Evolutionary conservation across 2,329 filamentous ascomycete species (phyloP).

Genomic region (Trichoderma sp.): DNA sequence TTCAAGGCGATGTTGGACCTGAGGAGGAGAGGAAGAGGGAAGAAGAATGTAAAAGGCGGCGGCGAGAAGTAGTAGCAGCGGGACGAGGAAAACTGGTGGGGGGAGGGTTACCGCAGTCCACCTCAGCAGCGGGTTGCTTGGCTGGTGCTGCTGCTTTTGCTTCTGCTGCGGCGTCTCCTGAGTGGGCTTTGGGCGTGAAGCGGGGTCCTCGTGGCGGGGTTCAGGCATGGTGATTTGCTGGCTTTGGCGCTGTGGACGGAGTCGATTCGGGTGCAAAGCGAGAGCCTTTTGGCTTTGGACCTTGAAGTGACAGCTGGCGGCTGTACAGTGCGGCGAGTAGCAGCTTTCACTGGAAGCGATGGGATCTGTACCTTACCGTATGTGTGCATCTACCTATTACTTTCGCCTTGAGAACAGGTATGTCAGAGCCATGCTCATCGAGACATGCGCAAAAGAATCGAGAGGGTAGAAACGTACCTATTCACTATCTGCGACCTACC

Average conservation of each 20-base stretch:
- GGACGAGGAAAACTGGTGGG: constrained; percentile 49
- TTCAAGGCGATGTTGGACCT: constrained; percentile 32
- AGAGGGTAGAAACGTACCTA: no score
- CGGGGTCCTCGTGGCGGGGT: constrained; percentile 44
- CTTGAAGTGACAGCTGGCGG: constrained; percentile 11
- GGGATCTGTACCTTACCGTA: no score
- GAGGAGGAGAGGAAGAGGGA: constrained; percentile 38
- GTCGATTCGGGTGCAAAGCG: not conserved
- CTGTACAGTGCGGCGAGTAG: constrained; percentile 26
- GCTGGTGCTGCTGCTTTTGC: constrained; percentile 13
- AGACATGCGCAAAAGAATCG: no score
- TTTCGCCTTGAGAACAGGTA: not conserved
- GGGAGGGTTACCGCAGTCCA: constrained; percentile 45
- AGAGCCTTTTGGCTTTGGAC: no score
- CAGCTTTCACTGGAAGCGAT: not conserved
- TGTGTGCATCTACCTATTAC: not conserved
- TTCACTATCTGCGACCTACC: no score
- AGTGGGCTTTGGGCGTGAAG: constrained; percentile 35
- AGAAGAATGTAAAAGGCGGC: constrained; percentile 41
- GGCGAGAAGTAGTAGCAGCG: constrained; percentile 40
- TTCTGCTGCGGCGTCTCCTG: constrained; percentile 12
- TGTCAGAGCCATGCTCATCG: not conserved
- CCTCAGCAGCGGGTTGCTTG: constrained; percentile 34
- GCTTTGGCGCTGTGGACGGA: not conserved
- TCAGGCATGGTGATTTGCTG: constrained; percentile 38